Evolutionary conservation across 345 rosid species (phyloP).

Genomic region (Ceriops decandra): DNA sequence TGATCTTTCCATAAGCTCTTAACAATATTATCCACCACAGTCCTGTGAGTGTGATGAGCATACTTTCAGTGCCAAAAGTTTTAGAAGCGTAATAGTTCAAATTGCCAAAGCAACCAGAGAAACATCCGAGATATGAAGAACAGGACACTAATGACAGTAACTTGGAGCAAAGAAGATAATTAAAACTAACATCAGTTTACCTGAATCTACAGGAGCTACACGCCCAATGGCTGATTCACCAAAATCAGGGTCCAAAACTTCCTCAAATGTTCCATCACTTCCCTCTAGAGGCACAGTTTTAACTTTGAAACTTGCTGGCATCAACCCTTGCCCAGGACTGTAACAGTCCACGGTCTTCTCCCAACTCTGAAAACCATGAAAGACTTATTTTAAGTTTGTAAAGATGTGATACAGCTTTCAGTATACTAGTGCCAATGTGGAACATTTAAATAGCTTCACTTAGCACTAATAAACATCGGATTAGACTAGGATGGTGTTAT

Average conservation of each 20-base stretch:
- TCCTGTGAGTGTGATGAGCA: constrained; percentile 33
- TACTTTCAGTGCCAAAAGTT: constrained; percentile 1
- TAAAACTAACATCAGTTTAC: constrained; percentile 29
- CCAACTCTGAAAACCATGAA: constrained; percentile 68
- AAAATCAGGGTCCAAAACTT: constrained; percentile 87
- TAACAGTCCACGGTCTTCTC: constrained; percentile 98
- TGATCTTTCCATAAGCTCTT: constrained; percentile 91
- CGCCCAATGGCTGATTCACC: constrained; percentile 98
- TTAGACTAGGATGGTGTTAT: background rate
- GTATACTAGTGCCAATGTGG: background rate
- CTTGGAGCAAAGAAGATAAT: background rate
- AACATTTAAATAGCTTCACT: background rate
- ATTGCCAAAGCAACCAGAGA: background rate
- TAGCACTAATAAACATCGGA: background rate
- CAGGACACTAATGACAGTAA: background rate
- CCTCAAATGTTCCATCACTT: constrained; percentile 58
- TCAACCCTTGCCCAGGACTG: constrained; percentile 93
- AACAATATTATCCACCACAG: constrained; percentile 94
- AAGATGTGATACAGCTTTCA: background rate
- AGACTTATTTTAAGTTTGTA: constrained; percentile 6
- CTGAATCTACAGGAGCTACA: constrained; percentile 96
- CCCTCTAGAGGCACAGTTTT: constrained; percentile 61
- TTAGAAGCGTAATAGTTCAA: background rate
- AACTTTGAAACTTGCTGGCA: constrained; percentile 98
- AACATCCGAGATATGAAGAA: background rate